These are phyloP conservation scores for Corrigiola litoralis DNA, from an alignment of 179 eudicot genomes.

Conservation along the genomic window DNA sequence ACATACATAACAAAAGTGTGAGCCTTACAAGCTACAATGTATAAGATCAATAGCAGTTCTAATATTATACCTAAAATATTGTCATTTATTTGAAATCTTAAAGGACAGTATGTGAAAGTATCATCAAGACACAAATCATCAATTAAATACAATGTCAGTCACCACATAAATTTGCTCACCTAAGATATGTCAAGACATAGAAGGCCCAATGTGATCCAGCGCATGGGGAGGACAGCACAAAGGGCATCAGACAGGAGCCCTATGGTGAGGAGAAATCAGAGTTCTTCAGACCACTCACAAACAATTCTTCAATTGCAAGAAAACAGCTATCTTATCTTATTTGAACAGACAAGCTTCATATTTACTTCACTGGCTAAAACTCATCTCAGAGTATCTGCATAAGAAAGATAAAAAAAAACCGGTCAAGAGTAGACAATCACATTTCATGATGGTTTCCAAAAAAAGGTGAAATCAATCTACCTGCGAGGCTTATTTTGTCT, in stretches of 20 bases:
- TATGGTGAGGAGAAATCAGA: conserved; percentile 26
- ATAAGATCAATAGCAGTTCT: too few relatives aligned
- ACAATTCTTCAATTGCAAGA: conserved; percentile 20
- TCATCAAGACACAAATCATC: neutral
- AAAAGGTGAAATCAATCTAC: conserved; percentile 23
- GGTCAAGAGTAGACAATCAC: neutral
- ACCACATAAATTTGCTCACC: conserved; percentile 26
- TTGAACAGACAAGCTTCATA: conserved; percentile 29
- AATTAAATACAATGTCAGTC: neutral
- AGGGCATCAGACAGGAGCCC: conserved; percentile 46
- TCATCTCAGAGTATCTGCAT: conserved; percentile 96
- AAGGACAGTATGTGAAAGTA: neutral
- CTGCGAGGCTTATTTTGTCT: conserved; percentile 93
- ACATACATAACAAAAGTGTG: neutral
- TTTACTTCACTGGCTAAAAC: conserved; percentile 74
- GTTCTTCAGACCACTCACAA: conserved; percentile 30
- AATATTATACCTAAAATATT: too few relatives aligned
- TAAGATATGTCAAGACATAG: conserved; percentile 30
- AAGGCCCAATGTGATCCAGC: conserved; percentile 57
- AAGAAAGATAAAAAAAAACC: neutral
- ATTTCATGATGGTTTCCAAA: neutral
- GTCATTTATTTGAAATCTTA: neutral
- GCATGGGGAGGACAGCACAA: conserved; percentile 45
- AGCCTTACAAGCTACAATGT: neutral
- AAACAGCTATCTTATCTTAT: conserved; percentile 30